These are phyloP conservation scores for Saitozyma sp. DNA, from an alignment of 768 basidiomycete species.

Conservation along the genomic window DNA sequence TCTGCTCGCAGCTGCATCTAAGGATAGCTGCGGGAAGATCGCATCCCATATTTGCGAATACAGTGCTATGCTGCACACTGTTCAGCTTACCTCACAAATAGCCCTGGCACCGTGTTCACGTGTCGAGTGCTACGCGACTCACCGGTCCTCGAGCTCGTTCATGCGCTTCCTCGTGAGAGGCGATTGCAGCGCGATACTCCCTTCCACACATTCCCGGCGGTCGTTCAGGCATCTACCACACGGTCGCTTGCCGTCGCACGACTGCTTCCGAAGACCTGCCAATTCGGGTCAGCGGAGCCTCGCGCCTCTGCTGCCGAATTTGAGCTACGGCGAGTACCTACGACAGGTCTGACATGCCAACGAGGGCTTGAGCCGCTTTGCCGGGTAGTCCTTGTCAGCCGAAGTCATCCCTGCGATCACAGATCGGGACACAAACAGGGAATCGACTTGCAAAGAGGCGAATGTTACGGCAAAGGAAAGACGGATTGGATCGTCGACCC, in stretches of 20 bases:
- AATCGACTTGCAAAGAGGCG: too few relatives aligned
- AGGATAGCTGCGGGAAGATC: not conserved
- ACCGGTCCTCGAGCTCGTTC: constrained; percentile 23
- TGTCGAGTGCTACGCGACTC: constrained; percentile 1
- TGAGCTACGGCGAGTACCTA: not conserved
- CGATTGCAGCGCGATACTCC: not conserved
- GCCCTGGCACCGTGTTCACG: constrained; percentile 1
- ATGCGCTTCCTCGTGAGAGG: constrained; percentile 21
- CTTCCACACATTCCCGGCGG: constrained; percentile 5
- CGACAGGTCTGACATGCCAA: constrained; percentile 7
- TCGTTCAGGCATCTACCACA: constrained; percentile 14
- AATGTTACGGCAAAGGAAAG: too few relatives aligned
- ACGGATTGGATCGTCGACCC: too few relatives aligned
- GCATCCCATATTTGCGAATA: constrained; percentile 3
- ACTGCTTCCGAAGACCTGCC: constrained; percentile 13
- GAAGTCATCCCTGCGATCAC: too few relatives aligned
- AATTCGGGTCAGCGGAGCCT: not conserved
- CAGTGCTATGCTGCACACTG: not conserved
- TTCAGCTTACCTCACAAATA: not conserved
- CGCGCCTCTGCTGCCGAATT: not conserved
- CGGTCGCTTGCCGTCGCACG: constrained; percentile 8
- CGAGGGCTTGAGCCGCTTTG: not conserved
- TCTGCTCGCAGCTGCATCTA: not conserved
- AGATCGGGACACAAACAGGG: too few relatives aligned
- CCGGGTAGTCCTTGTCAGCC: not conserved